Evolutionary conservation across 1,284 basidiomycete genomes (phyloP).

Genomic region (Rhodotorula sp.): DNA sequence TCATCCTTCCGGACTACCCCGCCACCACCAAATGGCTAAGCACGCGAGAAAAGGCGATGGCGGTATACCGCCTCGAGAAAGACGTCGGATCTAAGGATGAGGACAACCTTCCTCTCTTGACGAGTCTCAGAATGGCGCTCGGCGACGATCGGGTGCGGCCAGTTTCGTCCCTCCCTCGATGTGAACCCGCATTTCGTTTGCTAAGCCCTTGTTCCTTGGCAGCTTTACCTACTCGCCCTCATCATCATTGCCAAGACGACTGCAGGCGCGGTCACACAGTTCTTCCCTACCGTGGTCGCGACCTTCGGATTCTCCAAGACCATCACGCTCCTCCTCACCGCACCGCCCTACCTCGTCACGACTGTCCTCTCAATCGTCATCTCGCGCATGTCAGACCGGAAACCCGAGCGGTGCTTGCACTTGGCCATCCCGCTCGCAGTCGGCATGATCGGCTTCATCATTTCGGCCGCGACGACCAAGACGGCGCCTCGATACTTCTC

Average conservation of each 20-base stretch:
- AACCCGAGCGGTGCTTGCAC: conserved; percentile 54
- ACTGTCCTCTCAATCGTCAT: conserved; percentile 54
- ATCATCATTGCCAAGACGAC: conserved; percentile 20
- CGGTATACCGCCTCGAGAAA: conserved; percentile 43
- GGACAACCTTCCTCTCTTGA: conserved; percentile 58
- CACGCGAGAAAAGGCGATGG: conserved; percentile 60
- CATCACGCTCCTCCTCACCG: conserved; percentile 63
- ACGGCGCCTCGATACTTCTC: conserved; percentile 62
- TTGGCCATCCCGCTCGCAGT: conserved; percentile 80
- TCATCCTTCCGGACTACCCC: conserved; percentile 71
- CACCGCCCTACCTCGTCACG: conserved; percentile 69
- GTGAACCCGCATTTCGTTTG: conserved; percentile 41
- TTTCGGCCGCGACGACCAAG: conserved; percentile 46
- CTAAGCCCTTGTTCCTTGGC: no score
- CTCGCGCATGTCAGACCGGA: conserved; percentile 43
- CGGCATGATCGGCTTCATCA: conserved; percentile 52
- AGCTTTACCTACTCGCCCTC: conserved; percentile 4
- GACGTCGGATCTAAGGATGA: conserved; percentile 50
- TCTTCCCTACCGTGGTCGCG: conserved; percentile 66
- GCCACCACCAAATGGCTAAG: conserved; percentile 65
- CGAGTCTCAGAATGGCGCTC: conserved; percentile 60
- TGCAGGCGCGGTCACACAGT: conserved; percentile 13
- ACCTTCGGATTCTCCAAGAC: conserved; percentile 66
- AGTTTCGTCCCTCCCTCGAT: conserved; percentile 2
- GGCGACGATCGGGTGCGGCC: conserved; percentile 52